phyloP scores from a whole-genome alignment of 2,329 filamentous ascomycete genomes.

The Tolypocladium capitatum region DNA sequence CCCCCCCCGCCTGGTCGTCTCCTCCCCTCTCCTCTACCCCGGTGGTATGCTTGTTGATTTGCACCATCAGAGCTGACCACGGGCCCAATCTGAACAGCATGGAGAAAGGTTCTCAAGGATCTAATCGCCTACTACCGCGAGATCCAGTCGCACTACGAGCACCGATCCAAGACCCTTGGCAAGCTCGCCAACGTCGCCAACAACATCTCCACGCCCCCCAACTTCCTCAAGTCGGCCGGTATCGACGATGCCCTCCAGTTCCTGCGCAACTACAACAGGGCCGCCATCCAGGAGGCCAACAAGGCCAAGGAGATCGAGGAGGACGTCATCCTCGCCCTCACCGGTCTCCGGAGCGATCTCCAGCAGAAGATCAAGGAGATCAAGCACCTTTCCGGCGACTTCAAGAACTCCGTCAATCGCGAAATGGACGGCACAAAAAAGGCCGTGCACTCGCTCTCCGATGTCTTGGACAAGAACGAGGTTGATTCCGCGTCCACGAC shows the following conservation, averaged over 20 bases:
- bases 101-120: conserved; percentile 91
- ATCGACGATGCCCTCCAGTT: conserved; percentile 76
- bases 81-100: conserved; percentile 42
- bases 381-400: conserved; percentile 82
- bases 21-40: background rate
- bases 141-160: conserved; percentile 79
- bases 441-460: conserved; percentile 68
- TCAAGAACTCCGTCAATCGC: conserved; percentile 92
- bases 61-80: background rate
- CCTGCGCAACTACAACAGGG: conserved; percentile 70
- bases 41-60: background rate
- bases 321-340: conserved; percentile 80
- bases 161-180: conserved; percentile 64
- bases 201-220: conserved; percentile 60
- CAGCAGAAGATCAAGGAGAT: conserved; percentile 98
- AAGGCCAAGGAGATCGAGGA: conserved; percentile 85
- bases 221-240: conserved; percentile 71
- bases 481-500: conserved; percentile 58
- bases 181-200: conserved; percentile 78
- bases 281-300: conserved; percentile 64
- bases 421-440: conserved; percentile 78
- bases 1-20: too few species aligned
- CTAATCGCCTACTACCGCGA: conserved; percentile 90
- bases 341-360: conserved; percentile 73
- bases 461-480: conserved; percentile 67